A percentile compares a stretch with the other conserved stretches of the same genome.
These are phyloP conservation scores for Phytopythium delawarense DNA, from an alignment of 352 stramenopile species.

Conservation along the genomic window DNA sequence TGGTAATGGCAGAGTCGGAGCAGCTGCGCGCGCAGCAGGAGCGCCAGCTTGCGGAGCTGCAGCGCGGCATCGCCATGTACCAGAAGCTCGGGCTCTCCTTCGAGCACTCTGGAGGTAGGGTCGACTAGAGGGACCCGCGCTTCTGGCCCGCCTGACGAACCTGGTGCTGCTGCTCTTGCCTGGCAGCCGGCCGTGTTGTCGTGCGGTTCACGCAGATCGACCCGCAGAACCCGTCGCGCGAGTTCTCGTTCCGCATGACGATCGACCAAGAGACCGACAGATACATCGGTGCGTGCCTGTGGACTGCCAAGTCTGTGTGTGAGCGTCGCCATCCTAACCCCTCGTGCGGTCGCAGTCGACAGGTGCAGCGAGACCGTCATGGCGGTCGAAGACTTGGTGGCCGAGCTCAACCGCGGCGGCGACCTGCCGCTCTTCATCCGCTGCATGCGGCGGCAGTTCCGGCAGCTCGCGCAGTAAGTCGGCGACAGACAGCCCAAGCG, in stretches of 20 bases:
- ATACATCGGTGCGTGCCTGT: slow-evolving; percentile 44
- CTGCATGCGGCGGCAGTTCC: slow-evolving; percentile 77
- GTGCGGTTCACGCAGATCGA: slow-evolving; percentile 77
- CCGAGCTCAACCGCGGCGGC: slow-evolving; percentile 54
- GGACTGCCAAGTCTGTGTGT: no score
- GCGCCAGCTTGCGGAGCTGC: slow-evolving; percentile 55
- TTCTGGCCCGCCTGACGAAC: neutral
- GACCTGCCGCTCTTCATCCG: slow-evolving; percentile 77
- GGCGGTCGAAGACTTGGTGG: slow-evolving; percentile 40
- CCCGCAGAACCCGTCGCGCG: slow-evolving; percentile 37
- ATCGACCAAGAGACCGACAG: slow-evolving; percentile 51
- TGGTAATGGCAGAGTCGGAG: slow-evolving; percentile 24
- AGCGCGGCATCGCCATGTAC: slow-evolving; percentile 63
- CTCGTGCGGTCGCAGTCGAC: slow-evolving; percentile 33
- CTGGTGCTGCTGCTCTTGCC: neutral
- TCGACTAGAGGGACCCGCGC: neutral
- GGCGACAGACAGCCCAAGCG: neutral
- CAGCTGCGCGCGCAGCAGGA: slow-evolving; percentile 35
- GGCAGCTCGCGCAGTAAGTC: slow-evolving; percentile 41
- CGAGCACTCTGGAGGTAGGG: slow-evolving; percentile 46
- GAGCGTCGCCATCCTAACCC: neutral
- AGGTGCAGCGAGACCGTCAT: slow-evolving; percentile 52
- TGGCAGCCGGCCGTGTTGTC: slow-evolving; percentile 50
- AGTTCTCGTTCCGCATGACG: slow-evolving; percentile 71
- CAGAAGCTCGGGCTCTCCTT: slow-evolving; percentile 66